These are phyloP conservation scores for Artemisia tridentata DNA, from an alignment of 129 eudicot genomes.

Conservation along the genomic window DNA sequence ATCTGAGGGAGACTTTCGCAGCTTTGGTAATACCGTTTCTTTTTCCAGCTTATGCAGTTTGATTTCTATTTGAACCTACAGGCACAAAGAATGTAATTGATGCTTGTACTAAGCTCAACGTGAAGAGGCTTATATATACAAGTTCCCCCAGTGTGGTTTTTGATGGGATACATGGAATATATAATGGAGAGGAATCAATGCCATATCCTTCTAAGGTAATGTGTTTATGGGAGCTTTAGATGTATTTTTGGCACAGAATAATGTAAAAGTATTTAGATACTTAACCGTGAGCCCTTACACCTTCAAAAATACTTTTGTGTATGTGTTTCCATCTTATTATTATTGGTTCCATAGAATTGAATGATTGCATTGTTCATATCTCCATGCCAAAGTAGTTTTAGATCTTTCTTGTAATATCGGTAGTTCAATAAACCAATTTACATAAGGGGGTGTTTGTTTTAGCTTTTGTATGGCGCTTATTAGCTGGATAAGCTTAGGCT, in stretches of 20 bases:
- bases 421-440: too few species aligned
- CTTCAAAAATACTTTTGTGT: too few species aligned
- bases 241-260: not conserved
- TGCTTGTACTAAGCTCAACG: conserved; percentile 76
- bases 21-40: conserved; percentile 1
- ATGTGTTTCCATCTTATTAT: too few species aligned
- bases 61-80: conserved; percentile 29
- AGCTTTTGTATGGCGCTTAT: too few species aligned
- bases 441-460: too few species aligned
- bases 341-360: too few species aligned
- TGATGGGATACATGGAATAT: conserved; percentile 77
- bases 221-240: not conserved
- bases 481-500: too few species aligned
- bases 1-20: not conserved
- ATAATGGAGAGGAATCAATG: conserved; percentile 79
- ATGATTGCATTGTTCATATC: too few species aligned
- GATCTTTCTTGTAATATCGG: too few species aligned
- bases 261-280: not conserved
- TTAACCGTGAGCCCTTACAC: not conserved
- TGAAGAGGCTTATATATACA: conserved; percentile 81
- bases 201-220: conserved; percentile 82
- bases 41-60: conserved; percentile 15
- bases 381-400: too few species aligned
- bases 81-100: conserved; percentile 85
- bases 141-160: conserved; percentile 95